A percentile compares a stretch with the other conserved stretches of the same genome.
phyloP scores from a whole-genome alignment of 2,329 filamentous ascomycete genomes.

The Pseudogymnoascus pannorum region DNA sequence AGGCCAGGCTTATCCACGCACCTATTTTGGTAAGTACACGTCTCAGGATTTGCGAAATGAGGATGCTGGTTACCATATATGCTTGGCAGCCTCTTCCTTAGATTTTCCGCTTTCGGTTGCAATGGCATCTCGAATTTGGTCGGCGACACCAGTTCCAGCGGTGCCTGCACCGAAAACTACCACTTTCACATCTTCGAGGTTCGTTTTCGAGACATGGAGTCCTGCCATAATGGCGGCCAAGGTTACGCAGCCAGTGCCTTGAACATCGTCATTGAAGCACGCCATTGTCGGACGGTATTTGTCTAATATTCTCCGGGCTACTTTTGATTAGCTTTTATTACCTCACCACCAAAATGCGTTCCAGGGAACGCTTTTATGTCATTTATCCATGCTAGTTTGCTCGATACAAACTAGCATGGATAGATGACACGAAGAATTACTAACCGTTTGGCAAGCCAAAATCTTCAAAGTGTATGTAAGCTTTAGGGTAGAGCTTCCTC shows the following conservation, averaged over 20 bases:
- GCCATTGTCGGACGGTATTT: conserved; percentile 65
- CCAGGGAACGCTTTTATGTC: not conserved
- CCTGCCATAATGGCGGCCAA: conserved; percentile 75
- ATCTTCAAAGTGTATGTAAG: conserved; percentile 86
- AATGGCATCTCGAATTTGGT: conserved; percentile 76
- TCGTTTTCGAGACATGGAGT: conserved; percentile 58
- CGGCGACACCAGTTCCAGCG: conserved; percentile 78
- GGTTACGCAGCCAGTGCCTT: conserved; percentile 83
- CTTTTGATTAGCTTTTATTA: not conserved
- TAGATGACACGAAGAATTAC: conserved; percentile 9
- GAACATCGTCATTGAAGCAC: conserved; percentile 88
- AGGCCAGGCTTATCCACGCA: conserved; percentile 77
- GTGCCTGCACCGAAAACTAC: conserved; percentile 75
- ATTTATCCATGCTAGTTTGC: no score
- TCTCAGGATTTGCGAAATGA: not conserved
- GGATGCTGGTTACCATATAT: conserved; percentile 57
- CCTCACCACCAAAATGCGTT: not conserved
- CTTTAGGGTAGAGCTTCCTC: conserved; percentile 63
- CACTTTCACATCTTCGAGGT: conserved; percentile 61
- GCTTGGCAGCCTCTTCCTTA: conserved; percentile 66
- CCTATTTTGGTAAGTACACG: conserved; percentile 37
- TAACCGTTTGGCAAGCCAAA: conserved; percentile 68
- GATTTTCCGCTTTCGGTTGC: conserved; percentile 57
- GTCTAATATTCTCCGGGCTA: conserved; percentile 62
- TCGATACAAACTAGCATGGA: not conserved